Evolutionary conservation across 2,329 filamentous ascomycete genomes (phyloP).

Genomic region (Nannizziopsis arthrosporioides): DNA sequence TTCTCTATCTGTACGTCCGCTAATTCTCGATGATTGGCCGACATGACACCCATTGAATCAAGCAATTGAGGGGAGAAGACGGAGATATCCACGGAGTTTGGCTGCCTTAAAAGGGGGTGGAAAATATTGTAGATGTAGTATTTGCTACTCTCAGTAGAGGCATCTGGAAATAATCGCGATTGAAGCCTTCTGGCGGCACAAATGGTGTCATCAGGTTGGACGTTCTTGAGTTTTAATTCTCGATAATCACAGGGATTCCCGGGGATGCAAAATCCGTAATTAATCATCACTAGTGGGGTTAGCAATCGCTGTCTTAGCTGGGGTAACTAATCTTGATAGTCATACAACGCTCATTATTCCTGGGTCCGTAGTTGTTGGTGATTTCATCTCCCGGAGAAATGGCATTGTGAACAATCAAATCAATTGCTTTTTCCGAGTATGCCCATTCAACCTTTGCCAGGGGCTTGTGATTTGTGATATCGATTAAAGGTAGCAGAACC

Average conservation of each 20-base stretch:
- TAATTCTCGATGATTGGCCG: conserved; percentile 33
- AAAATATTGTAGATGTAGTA: conserved; percentile 37
- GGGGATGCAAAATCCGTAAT: conserved; percentile 37
- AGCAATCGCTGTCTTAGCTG: background rate
- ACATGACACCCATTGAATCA: conserved; percentile 32
- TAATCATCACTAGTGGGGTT: conserved; percentile 30
- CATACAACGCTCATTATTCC: conserved; percentile 57
- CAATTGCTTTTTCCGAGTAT: conserved; percentile 29
- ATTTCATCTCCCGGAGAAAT: conserved; percentile 44
- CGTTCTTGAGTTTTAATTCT: conserved; percentile 28
- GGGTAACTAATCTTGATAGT: background rate
- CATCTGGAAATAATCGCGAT: conserved; percentile 25
- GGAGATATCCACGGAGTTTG: conserved; percentile 28
- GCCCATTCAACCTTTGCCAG: conserved; percentile 50
- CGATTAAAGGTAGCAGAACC: conserved; percentile 57
- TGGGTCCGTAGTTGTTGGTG: conserved; percentile 63
- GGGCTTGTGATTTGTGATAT: conserved; percentile 60
- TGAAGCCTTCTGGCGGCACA: conserved; percentile 27
- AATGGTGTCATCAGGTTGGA: conserved; percentile 30
- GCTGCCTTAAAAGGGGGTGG: conserved; percentile 30
- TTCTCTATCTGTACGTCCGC: conserved; percentile 26
- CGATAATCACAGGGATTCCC: conserved; percentile 36
- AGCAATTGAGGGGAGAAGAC: conserved; percentile 36
- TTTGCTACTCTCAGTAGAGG: conserved; percentile 23
- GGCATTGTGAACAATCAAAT: conserved; percentile 34